Conservation (phyloP, 345 rosid species). For the Pistacia vera region DNA sequence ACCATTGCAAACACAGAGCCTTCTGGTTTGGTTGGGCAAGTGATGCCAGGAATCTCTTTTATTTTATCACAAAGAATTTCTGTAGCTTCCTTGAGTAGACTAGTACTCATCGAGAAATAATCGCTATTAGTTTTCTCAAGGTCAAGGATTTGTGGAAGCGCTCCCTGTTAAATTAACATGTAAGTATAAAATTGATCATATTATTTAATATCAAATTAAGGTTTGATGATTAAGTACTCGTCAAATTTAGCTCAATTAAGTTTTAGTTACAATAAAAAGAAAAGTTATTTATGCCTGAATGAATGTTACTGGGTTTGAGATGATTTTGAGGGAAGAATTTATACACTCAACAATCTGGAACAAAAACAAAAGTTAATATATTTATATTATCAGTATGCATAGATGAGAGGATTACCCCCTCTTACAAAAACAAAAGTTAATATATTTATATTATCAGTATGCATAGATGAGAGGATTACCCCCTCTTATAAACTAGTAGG, state of each 20-base stretch:
- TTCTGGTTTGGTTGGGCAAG: constrained; percentile 40
- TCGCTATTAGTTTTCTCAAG: constrained; percentile 35
- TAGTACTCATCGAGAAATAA: constrained; percentile 32
- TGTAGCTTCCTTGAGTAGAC: constrained; percentile 34
- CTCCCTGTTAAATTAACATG: constrained; percentile 25
- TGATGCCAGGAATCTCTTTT: constrained; percentile 27
- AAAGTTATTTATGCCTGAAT: constrained; percentile 42
- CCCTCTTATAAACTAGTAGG: no score
- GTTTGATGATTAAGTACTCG: no score
- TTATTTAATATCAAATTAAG: no score
- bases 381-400: background rate
- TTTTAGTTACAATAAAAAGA: no score
- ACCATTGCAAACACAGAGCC: constrained; percentile 59
- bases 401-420: no score
- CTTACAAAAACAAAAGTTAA: no score
- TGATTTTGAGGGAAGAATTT: constrained; percentile 7
- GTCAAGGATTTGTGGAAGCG: constrained; percentile 47
- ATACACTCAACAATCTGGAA: constrained; percentile 28
- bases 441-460: no score
- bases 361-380: background rate
- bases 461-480: no score
- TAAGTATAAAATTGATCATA: no score
- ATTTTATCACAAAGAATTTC: constrained; percentile 36
- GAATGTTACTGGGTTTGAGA: constrained; percentile 44
- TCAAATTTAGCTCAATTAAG: no score